These are phyloP conservation scores for Abelmoschus esculentus DNA, from an alignment of 345 rosid genomes.

Conservation along the genomic window DNA sequence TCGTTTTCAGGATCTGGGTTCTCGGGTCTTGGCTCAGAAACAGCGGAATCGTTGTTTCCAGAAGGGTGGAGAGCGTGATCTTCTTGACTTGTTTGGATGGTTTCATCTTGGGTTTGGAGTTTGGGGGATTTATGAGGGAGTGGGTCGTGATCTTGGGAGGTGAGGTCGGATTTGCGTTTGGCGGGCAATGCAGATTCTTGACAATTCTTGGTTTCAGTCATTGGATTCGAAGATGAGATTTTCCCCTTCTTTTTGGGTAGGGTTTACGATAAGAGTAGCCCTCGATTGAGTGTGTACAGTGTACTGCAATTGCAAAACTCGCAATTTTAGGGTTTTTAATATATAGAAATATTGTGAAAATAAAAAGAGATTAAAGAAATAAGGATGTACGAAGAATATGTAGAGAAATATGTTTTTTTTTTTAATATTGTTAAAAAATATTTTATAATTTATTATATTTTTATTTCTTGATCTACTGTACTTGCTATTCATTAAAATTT, in stretches of 20 bases:
- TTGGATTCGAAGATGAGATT: constrained; percentile 17
- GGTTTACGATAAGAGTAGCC: neutral
- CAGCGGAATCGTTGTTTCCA: constrained; percentile 10
- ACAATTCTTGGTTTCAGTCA: constrained; percentile 45
- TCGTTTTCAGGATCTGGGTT: constrained; percentile 9
- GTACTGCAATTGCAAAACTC: neutral
- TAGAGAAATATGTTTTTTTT: no score
- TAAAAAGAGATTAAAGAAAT: no score
- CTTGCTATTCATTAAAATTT: no score
- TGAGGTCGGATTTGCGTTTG: constrained; percentile 50
- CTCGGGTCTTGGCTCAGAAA: neutral
- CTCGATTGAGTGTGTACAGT: neutral
- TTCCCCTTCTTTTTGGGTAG: neutral
- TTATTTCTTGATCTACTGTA: no score
- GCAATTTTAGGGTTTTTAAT: neutral
- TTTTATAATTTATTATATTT: no score
- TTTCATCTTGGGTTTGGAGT: constrained; percentile 15
- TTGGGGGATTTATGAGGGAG: constrained; percentile 37
- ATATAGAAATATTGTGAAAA: no score
- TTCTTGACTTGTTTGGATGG: constrained; percentile 10
- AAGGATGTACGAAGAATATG: no score
- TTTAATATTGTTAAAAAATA: no score
- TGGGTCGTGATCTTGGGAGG: constrained; percentile 20
- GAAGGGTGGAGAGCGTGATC: neutral
- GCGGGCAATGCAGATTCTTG: constrained; percentile 44